These are phyloP conservation scores for Termitomyces sp. DNA, from an alignment of 768 basidiomycete species.

Conservation along the genomic window DNA sequence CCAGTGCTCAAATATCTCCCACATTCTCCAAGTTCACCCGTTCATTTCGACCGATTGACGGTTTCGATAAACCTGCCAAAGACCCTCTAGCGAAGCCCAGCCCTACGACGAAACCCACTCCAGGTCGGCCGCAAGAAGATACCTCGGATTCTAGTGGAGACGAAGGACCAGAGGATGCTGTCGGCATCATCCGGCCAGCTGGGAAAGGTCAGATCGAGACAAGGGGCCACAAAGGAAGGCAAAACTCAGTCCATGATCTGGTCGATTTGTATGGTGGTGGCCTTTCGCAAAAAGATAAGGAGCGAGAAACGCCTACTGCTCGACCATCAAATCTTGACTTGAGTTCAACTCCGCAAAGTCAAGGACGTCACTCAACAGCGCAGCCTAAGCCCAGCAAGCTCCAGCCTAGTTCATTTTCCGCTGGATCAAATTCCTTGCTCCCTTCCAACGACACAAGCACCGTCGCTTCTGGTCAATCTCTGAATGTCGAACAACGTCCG, in stretches of 20 bases:
- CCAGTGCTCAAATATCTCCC: constrained; percentile 25
- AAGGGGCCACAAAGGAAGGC: constrained; percentile 45
- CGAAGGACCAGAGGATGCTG: constrained; percentile 48
- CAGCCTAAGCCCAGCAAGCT: constrained; percentile 2
- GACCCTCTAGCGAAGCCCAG: constrained; percentile 43
- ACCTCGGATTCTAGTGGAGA: constrained; percentile 54
- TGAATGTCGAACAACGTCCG: not conserved
- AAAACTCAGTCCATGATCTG: constrained; percentile 80
- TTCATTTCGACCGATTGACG: constrained; percentile 29
- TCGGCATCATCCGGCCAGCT: constrained; percentile 19
- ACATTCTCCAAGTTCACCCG: constrained; percentile 31
- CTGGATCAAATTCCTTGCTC: constrained; percentile 8
- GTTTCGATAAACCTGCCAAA: constrained; percentile 11
- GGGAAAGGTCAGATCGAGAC: constrained; percentile 20
- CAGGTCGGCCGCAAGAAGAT: constrained; percentile 14
- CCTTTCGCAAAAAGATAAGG: constrained; percentile 36
- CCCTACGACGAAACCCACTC: constrained; percentile 23
- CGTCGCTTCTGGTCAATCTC: not conserved
- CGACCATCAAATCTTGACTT: constrained; percentile 3
- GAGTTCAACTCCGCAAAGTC: not conserved
- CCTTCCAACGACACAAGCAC: not conserved
- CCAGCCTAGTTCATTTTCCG: not conserved
- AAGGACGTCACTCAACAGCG: constrained; percentile 1
- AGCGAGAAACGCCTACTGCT: constrained; percentile 14
- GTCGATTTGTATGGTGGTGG: constrained; percentile 75